Percentiles rank a stretch among this genome's conserved stretches.
These are phyloP conservation scores for Kockiozyma suomiensis DNA, from an alignment of 805 yeast genomes.

Conservation along the genomic window DNA sequence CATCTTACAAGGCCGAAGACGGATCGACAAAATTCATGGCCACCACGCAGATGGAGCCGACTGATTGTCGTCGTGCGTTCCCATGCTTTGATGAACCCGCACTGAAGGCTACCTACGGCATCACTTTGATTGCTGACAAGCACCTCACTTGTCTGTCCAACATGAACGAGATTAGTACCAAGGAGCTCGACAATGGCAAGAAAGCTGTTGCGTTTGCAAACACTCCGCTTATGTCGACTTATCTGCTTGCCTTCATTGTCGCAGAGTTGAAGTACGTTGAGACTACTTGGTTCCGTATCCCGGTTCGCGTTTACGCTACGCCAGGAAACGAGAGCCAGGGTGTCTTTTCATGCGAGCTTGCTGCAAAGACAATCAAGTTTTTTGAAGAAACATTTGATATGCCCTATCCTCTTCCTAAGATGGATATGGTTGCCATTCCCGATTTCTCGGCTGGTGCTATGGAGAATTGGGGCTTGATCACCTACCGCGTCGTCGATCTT, in stretches of 20 bases:
- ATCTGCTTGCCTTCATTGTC: constrained; percentile 70
- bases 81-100: constrained; percentile 77
- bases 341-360: constrained; percentile 61
- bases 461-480: constrained; percentile 89
- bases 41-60: constrained; percentile 73
- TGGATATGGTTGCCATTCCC: constrained; percentile 79
- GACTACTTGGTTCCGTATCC: constrained; percentile 56
- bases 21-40: constrained; percentile 62
- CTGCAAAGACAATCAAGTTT: constrained; percentile 65
- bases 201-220: constrained; percentile 58
- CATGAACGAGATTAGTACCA: constrained; percentile 58
- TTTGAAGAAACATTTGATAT: constrained; percentile 68
- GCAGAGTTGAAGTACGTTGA: constrained; percentile 69
- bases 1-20: constrained; percentile 57
- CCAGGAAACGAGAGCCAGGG: constrained; percentile 67
- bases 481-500: constrained; percentile 62
- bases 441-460: constrained; percentile 82
- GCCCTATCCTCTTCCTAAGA: constrained; percentile 77
- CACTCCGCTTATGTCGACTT: constrained; percentile 74
- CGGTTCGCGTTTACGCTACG: constrained; percentile 70
- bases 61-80: constrained; percentile 77
- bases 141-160: constrained; percentile 64
- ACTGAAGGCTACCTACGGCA: constrained; percentile 65
- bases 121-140: constrained; percentile 56
- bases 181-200: constrained; percentile 45